Evolutionary conservation across 352 stramenopile species (phyloP).

Genomic region (Pythium brachiatum): DNA sequence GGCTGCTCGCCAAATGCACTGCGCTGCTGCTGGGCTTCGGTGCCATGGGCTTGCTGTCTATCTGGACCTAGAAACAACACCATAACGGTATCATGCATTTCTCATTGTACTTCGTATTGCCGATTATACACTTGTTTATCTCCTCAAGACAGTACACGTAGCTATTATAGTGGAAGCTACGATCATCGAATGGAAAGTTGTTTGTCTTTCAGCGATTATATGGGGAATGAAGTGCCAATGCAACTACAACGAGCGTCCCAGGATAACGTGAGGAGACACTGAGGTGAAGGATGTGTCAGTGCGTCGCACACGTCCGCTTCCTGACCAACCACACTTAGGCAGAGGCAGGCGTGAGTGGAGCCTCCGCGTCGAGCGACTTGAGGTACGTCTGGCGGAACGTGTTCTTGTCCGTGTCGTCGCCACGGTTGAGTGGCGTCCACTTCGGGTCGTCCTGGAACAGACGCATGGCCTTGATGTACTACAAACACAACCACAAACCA

Average conservation of each 20-base stretch:
- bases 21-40: conserved; percentile 57
- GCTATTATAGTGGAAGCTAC: too few species aligned
- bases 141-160: too few species aligned
- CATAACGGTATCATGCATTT: too few species aligned
- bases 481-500: neutral
- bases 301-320: neutral
- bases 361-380: conserved; percentile 17
- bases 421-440: conserved; percentile 30
- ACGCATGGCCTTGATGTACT: conserved; percentile 31
- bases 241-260: neutral
- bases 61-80: conserved; percentile 81
- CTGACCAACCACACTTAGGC: conserved; percentile 10
- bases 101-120: too few species aligned
- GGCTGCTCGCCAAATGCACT: conserved; percentile 49
- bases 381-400: conserved; percentile 24
- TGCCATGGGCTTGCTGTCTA: conserved; percentile 62
- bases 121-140: too few species aligned
- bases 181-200: too few species aligned
- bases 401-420: conserved; percentile 22
- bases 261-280: neutral
- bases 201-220: too few species aligned
- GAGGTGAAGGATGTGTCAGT: neutral
- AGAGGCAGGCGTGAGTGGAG: conserved; percentile 17
- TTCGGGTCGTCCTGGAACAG: conserved; percentile 29
- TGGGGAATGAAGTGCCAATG: too few species aligned